These are phyloP conservation scores for Rhododendron vialii DNA, from an alignment of 148 eudicot genomes.

Conservation along the genomic window DNA sequence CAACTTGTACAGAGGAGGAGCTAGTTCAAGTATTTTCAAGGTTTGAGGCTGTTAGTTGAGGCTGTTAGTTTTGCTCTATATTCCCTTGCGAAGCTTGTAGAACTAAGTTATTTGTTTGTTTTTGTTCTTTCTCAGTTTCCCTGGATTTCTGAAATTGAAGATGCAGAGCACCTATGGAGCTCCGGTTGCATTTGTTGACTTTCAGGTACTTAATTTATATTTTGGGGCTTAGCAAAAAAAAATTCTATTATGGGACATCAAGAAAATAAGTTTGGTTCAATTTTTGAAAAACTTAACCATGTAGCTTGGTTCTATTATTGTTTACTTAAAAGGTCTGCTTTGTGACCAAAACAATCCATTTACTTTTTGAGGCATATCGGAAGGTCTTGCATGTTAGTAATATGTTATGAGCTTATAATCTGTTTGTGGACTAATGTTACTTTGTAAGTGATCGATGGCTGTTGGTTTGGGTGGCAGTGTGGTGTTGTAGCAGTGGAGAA, in stretches of 20 bases:
- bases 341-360: neutral
- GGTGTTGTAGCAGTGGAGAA: neutral
- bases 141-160: slow-evolving; percentile 83
- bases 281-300: neutral
- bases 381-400: neutral
- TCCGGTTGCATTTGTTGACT: slow-evolving; percentile 96
- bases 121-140: slow-evolving; percentile 47
- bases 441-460: neutral
- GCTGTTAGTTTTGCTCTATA: too few species aligned
- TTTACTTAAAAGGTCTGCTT: neutral
- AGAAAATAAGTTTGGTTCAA: neutral
- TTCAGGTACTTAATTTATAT: slow-evolving; percentile 41
- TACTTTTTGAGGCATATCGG: neutral
- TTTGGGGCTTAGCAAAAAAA: neutral
- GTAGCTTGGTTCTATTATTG: neutral
- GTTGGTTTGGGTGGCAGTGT: neutral
- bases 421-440: neutral
- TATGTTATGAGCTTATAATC: too few species aligned
- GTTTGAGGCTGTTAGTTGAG: slow-evolving; percentile 28
- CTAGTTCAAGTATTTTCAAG: slow-evolving; percentile 82
- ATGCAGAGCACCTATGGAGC: slow-evolving; percentile 76
- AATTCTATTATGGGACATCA: neutral
- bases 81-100: neutral
- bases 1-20: slow-evolving; percentile 71
- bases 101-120: slow-evolving; percentile 1